Evolutionary conservation across 768 basidiomycete species (phyloP).

Genomic region (Termitomyces sp.): DNA sequence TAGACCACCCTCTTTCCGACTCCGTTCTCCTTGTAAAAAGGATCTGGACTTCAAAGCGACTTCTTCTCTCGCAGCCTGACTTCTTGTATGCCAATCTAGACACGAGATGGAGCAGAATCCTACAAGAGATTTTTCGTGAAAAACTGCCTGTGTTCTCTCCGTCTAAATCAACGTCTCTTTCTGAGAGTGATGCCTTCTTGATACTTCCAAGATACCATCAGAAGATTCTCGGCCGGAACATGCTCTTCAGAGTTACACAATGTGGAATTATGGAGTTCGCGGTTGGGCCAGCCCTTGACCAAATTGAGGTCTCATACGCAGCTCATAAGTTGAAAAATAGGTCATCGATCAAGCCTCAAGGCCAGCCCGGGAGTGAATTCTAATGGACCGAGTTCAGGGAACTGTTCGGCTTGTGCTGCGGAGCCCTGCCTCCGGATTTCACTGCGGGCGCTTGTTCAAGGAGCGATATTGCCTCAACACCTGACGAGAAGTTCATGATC

Average conservation of each 20-base stretch:
- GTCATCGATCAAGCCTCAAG: not conserved
- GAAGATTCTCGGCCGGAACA: not conserved
- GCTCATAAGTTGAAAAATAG: not conserved
- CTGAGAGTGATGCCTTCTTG: not conserved
- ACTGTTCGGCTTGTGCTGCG: not conserved
- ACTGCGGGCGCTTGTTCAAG: not conserved
- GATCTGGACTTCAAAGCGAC: not conserved
- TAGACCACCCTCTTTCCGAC: not conserved
- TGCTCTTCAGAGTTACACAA: not conserved
- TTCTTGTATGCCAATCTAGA: not conserved
- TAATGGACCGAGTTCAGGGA: not conserved
- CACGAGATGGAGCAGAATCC: not conserved
- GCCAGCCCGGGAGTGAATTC: not conserved
- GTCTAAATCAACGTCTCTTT: not conserved
- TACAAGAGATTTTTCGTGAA: not conserved
- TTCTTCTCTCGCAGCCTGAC: not conserved
- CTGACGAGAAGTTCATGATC: not conserved
- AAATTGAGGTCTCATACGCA: not conserved
- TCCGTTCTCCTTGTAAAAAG: not conserved
- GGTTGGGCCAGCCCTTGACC: too few species aligned
- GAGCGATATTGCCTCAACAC: not conserved
- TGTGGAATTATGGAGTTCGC: not conserved
- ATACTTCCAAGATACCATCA: too few species aligned
- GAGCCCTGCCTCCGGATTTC: not conserved
- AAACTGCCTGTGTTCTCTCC: not conserved